Evolutionary conservation across 1,284 basidiomycete species (phyloP), one percentile per base, ranked within the genome.

Genomic region (Heimioporus retisporus): DNA sequence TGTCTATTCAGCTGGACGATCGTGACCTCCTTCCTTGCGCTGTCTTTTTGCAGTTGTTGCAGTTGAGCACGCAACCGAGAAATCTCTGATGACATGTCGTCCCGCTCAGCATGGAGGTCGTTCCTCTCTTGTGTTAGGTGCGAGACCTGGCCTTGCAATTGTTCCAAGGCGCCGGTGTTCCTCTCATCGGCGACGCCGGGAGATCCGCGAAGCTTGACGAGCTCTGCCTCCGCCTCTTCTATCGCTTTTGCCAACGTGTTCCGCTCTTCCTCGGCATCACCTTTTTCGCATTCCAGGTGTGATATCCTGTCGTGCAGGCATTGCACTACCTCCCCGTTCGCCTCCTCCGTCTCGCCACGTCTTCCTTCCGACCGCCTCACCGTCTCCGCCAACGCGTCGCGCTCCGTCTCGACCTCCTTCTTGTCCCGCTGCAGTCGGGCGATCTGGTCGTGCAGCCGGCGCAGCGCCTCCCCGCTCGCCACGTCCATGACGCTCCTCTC

Each of bases 11-110:
- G 78, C 71, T 93, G 92, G n/a, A 89, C 82, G 35, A 97, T 85
- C 71, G 90, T 90, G 54, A 96, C 86, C 68, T 96, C 95, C 81
- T 92, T 93, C 70, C 90, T 89, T 14, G 95, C 91, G 70, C 93
- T 96, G 75, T 94, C 91, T 67, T 92, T 87, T 77, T 94, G 90
- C 63, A 97, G 78, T 40, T 87, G 85, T 56, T 91, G 89, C 15
- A 95, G 83, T 69, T 93, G 90, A 60, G 82, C 80, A 64, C 90
- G 85, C 58, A 96, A 79, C 51, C 84, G 81, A 63, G 90, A 87
- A 14, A 92, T 79, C 73, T 95, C 92, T 18, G 88, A 87, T 64
- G 86, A 84, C 63, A 93, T 79, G 18, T 67, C 60, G n/a, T 66
- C 66, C n/a, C 71, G 75, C 11, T 40, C 35, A 13, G 35, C 35